A percentile compares a stretch with the other conserved stretches of the same genome.
Conservation (phyloP, 208 protist species). For the Trypanosoma grayi region DNA sequence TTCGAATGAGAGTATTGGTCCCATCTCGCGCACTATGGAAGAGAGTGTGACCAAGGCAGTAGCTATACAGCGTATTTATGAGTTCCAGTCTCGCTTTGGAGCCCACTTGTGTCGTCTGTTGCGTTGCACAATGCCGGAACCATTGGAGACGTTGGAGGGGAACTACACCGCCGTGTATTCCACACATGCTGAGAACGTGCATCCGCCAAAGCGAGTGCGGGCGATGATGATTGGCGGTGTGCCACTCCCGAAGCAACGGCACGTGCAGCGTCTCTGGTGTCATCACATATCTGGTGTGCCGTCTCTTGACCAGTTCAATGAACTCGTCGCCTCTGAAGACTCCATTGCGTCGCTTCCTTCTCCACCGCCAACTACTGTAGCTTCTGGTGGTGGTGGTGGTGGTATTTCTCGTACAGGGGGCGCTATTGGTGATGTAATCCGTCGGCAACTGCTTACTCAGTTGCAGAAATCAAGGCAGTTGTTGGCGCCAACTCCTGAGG, state of each 20-base stretch:
- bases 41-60: constrained; percentile 30
- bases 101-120: constrained; percentile 25
- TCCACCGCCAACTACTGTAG: not conserved
- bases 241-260: constrained; percentile 20
- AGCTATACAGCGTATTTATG: constrained; percentile 26
- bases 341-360: not conserved
- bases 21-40: constrained; percentile 26
- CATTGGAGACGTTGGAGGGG: constrained; percentile 15
- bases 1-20: too few relatives aligned
- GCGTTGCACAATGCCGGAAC: constrained; percentile 10
- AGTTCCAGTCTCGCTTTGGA: constrained; percentile 36
- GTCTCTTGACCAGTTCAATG: constrained; percentile 35
- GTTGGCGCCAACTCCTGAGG: not conserved
- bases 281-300: constrained; percentile 31
- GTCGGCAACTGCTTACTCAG: constrained; percentile 8
- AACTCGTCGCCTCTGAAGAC: constrained; percentile 2
- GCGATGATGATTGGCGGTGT: constrained; percentile 42
- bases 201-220: constrained; percentile 31
- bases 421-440: constrained; percentile 9
- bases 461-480: constrained; percentile 15
- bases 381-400: not conserved
- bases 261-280: constrained; percentile 32
- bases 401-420: constrained; percentile 2
- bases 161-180: constrained; percentile 30
- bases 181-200: constrained; percentile 44